These are phyloP conservation scores for Populus ilicifolia DNA, from an alignment of 345 rosid genomes.

Conservation along the genomic window DNA sequence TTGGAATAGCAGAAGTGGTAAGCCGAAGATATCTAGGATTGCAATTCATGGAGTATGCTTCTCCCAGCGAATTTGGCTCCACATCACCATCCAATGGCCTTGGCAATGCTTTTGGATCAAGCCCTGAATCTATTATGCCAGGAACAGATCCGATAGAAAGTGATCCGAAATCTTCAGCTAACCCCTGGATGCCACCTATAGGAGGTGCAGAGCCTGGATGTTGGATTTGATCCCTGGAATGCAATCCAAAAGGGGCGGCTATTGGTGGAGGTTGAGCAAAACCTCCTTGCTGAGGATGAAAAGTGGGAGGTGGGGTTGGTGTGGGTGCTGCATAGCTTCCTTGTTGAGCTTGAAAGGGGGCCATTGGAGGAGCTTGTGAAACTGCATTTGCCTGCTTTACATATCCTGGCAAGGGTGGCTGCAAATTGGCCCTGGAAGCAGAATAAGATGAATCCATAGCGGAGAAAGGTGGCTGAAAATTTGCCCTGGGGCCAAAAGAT, in stretches of 20 bases:
- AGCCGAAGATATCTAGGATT: slow-evolving; percentile 78
- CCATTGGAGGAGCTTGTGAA: slow-evolving; percentile 45
- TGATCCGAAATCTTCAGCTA: slow-evolving; percentile 82
- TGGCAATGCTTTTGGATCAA: slow-evolving; percentile 75
- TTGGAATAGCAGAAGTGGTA: slow-evolving; percentile 82
- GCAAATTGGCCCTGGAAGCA: slow-evolving; percentile 35
- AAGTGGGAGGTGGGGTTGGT: slow-evolving; percentile 41
- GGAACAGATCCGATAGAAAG: slow-evolving; percentile 71
- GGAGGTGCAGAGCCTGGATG: slow-evolving; percentile 63
- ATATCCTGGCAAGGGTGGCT: slow-evolving; percentile 61
- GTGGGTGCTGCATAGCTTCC: slow-evolving; percentile 46
- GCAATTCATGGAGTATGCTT: slow-evolving; percentile 73
- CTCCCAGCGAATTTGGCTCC: slow-evolving; percentile 64
- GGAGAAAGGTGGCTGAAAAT: slow-evolving; percentile 50
- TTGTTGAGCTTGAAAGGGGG: slow-evolving; percentile 50
- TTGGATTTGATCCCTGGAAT: slow-evolving; percentile 52
- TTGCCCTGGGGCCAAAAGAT: slow-evolving; percentile 35
- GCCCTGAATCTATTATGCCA: slow-evolving; percentile 73
- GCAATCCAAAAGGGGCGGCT: slow-evolving; percentile 36
- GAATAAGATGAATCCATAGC: slow-evolving; percentile 39
- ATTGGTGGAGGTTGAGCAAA: slow-evolving; percentile 42
- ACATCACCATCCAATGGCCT: slow-evolving; percentile 95
- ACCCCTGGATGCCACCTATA: slow-evolving; percentile 57
- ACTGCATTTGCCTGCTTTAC: slow-evolving; percentile 42
- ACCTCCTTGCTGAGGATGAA: slow-evolving; percentile 51